These are phyloP conservation scores for Mycocentrospora acerina DNA, from an alignment of 2,329 filamentous ascomycete genomes.

Conservation along the genomic window DNA sequence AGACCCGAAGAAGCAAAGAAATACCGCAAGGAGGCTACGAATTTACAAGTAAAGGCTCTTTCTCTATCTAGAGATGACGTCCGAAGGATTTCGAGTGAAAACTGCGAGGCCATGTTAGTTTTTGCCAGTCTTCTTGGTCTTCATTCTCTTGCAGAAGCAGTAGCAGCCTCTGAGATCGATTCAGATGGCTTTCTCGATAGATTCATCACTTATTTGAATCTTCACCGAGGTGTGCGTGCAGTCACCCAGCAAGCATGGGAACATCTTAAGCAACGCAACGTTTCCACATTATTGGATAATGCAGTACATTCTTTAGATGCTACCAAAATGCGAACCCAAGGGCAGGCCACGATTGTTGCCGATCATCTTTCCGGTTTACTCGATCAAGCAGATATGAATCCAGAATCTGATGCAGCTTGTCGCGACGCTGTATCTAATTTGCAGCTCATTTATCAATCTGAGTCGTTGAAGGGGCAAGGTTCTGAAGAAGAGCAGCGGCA, in stretches of 20 bases:
- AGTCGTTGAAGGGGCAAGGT: constrained; percentile 1
- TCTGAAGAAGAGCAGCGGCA: background rate
- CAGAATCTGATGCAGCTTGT: constrained; percentile 7
- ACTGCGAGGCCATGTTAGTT: constrained; percentile 16
- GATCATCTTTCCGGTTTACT: constrained; percentile 11
- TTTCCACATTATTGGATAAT: constrained; percentile 10
- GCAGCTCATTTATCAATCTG: constrained; percentile 11
- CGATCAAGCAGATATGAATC: constrained; percentile 8
- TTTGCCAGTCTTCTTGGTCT: constrained; percentile 15
- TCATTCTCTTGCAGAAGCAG: constrained; percentile 18
- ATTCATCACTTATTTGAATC: constrained; percentile 18
- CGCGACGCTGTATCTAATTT: constrained; percentile 14
- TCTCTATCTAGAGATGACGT: constrained; percentile 9
- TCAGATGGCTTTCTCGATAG: constrained; percentile 15
- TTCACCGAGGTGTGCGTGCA: constrained; percentile 17
- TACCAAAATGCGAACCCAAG: constrained; percentile 5
- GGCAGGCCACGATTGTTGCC: constrained; percentile 5
- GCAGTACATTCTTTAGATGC: constrained; percentile 3
- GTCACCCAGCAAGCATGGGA: constrained; percentile 14
- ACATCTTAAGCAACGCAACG: constrained; percentile 9
- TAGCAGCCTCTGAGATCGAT: constrained; percentile 5
- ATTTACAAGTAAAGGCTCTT: constrained; percentile 17
- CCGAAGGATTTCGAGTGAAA: constrained; percentile 8
- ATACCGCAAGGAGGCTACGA: constrained; percentile 16
- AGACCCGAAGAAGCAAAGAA: constrained; percentile 5